These are phyloP conservation scores for Mediolabrus comicus DNA, from an alignment of 108 stramenopile species.

Conservation along the genomic window DNA sequence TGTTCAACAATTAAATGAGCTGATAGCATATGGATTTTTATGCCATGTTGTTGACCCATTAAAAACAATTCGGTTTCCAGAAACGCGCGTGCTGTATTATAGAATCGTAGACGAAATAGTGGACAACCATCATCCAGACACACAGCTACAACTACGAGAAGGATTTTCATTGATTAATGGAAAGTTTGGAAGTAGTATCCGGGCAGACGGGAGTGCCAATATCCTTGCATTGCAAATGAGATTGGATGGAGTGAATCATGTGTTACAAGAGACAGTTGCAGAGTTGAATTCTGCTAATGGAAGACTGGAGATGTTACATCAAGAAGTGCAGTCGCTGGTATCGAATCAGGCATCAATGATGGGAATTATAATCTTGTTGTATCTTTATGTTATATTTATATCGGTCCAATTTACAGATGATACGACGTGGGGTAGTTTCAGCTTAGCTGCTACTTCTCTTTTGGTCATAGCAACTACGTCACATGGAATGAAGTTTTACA, in stretches of 20 bases:
- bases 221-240: conserved; percentile 12
- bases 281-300: conserved; percentile 34
- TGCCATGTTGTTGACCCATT: conserved; percentile 34
- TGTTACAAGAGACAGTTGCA: conserved; percentile 32
- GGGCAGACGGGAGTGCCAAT: not conserved
- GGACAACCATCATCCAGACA: not conserved
- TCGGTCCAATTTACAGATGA: not conserved
- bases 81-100: conserved; percentile 38
- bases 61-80: conserved; percentile 30
- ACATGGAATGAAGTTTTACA: conserved; percentile 3
- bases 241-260: conserved; percentile 33
- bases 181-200: not conserved
- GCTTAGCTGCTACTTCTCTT: not conserved
- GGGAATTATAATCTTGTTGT: conserved; percentile 8
- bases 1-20: conserved; percentile 25
- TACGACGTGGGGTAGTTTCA: conserved; percentile 8
- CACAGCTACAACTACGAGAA: not conserved
- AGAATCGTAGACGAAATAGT: conserved; percentile 22
- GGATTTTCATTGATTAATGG: not conserved
- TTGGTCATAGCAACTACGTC: conserved; percentile 2
- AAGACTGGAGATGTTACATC: conserved; percentile 35
- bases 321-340: conserved; percentile 21
- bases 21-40: conserved; percentile 31
- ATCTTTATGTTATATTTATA: conserved; percentile 7
- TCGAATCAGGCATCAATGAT: conserved; percentile 30